These are phyloP conservation scores for Scenedesmus sp. DNA, from an alignment of 163 green algal species.

Conservation along the genomic window DNA sequence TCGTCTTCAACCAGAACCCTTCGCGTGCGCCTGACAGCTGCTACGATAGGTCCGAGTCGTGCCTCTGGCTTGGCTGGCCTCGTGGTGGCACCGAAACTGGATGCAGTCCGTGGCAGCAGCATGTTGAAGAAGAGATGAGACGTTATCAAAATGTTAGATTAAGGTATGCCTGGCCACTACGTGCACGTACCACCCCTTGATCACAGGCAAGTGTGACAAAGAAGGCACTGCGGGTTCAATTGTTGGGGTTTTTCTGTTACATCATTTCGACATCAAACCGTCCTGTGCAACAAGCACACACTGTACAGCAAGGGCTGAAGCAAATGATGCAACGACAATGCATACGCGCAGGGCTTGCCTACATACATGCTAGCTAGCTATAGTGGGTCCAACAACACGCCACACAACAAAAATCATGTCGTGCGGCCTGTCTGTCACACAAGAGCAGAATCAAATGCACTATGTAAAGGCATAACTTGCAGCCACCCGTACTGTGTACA, in stretches of 20 bases:
- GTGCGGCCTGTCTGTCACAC: no score
- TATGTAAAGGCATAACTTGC: background rate
- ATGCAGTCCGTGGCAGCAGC: background rate
- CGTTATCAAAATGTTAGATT: no score
- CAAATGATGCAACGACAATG: background rate
- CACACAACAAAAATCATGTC: no score
- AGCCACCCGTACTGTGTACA: background rate
- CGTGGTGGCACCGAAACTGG: background rate
- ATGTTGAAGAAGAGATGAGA: background rate
- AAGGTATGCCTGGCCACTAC: background rate
- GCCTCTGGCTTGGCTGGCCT: background rate
- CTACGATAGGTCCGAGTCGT: background rate
- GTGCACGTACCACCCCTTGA: background rate
- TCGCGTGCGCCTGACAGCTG: background rate
- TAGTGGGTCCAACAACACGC: no score
- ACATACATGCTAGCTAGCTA: background rate
- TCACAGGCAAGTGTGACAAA: background rate
- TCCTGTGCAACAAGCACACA: background rate
- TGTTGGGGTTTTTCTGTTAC: background rate
- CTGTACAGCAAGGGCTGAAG: background rate
- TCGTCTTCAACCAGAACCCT: background rate
- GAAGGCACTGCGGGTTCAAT: no score
- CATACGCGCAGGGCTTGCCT: background rate
- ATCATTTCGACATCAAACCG: background rate
- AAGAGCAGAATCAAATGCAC: background rate